phyloP scores from a whole-genome alignment of 371 early-diverging fungal species.

The Mucor mucedo region DNA sequence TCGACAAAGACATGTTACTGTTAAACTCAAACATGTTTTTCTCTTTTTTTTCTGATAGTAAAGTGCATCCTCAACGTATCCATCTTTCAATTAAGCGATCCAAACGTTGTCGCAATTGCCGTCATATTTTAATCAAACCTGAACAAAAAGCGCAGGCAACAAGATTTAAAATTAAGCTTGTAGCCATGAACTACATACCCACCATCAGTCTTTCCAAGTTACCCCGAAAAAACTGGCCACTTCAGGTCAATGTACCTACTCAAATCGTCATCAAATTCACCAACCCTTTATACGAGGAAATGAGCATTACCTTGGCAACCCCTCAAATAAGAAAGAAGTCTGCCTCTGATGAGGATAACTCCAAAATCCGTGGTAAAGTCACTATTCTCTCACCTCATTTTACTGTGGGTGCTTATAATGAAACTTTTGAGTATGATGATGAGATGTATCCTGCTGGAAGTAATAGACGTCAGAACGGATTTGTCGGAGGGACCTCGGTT shows the following conservation, averaged over 20 bases:
- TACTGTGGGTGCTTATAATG: slow-evolving; percentile 77
- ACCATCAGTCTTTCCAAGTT: slow-evolving; percentile 72
- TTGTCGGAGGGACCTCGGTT: slow-evolving; percentile 39
- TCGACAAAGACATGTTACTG: not conserved
- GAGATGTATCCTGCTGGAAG: slow-evolving; percentile 47
- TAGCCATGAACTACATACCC: slow-evolving; percentile 85
- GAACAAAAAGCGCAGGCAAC: slow-evolving; percentile 90
- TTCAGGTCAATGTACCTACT: slow-evolving; percentile 61
- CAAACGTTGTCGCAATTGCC: slow-evolving; percentile 86
- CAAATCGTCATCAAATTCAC: slow-evolving; percentile 79
- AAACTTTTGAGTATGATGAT: slow-evolving; percentile 85
- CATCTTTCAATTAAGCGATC: slow-evolving; percentile 86
- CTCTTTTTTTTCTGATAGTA: slow-evolving; percentile 22
- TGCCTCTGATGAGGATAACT: slow-evolving; percentile 15
- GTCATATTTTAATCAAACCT: slow-evolving; percentile 89
- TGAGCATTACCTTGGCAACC: slow-evolving; percentile 67
- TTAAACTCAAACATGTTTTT: not conserved
- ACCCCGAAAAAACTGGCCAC: slow-evolving; percentile 56
- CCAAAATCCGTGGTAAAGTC: slow-evolving; percentile 43
- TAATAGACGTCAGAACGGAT: slow-evolving; percentile 10
- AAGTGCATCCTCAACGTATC: slow-evolving; percentile 83
- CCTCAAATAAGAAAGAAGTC: slow-evolving; percentile 40
- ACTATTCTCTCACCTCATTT: slow-evolving; percentile 74
- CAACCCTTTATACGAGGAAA: slow-evolving; percentile 82
- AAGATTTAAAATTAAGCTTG: slow-evolving; percentile 85